Evolutionary conservation across 2,329 filamentous ascomycete species (phyloP), one percentile per base, ranked within the genome.

Genomic region (Thermothelomyces thermophilus): DNA sequence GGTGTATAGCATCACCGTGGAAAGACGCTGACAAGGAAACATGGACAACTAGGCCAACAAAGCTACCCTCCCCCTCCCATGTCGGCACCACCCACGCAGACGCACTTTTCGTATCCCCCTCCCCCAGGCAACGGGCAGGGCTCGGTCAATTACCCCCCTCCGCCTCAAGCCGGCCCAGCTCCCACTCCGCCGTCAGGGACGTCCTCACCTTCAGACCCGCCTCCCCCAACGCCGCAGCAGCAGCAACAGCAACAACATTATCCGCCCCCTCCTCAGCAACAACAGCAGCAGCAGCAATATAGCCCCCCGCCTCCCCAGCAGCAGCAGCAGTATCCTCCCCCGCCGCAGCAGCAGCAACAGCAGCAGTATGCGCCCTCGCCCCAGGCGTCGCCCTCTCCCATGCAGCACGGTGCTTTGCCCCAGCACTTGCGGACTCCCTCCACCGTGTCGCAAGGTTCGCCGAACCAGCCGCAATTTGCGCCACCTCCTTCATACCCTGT

Each of bases 61-160:
- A 65, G 48, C 58, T 68, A 69, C 39, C 65, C 66, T 3, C 64
- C 65, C 28, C 66, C 66, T 43, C 66, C 66, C 30, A 62, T 63
- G 59, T 68, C 66, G 28, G 64, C 66, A 16, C 66, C 66, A 16
- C 65, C 66, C 13, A 62, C 59, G 19, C 61, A 65, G 54, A 66
- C 65, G 49, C 65, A 64, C 51, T 68, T 68, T 54, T 66, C 66
- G 7, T 68, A 68, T 46, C 60, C 62, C n/a, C 48, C 65, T 17
- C 64, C 64, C 16, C 63, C 64, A 8, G 51, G 44, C 48, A 48
- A 44, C n/a, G 48, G 50, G 2, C 62, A 64, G 47, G 64, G 66
- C 6, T 63, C 66, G 9, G 37, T 41, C 46, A 64, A 59, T 22
- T 72, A 68, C 37, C 68, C 70, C 26, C 68, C 69, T 41, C 64